These are phyloP conservation scores for Hyphodiscus hymeniophilus DNA, from an alignment of 495 filamentous ascomycete genomes.

Conservation along the genomic window DNA sequence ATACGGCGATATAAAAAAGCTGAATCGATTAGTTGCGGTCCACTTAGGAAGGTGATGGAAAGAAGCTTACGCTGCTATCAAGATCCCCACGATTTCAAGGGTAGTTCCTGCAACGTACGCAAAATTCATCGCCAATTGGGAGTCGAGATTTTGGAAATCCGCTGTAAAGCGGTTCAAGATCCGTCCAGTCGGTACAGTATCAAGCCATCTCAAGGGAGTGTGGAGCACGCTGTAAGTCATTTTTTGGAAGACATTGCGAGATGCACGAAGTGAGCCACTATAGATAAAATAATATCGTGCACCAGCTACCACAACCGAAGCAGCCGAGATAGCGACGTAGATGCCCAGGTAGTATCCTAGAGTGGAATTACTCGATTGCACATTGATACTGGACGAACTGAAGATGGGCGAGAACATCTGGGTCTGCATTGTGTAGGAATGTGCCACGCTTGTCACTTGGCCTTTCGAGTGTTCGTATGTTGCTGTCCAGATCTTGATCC, in stretches of 20 bases:
- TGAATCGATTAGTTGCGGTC: not conserved
- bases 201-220: slow-evolving; percentile 50
- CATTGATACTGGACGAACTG: not conserved
- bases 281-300: slow-evolving; percentile 10
- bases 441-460: slow-evolving; percentile 7
- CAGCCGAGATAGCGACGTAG: slow-evolving; percentile 54
- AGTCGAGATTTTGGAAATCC: slow-evolving; percentile 50
- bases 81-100: slow-evolving; percentile 31
- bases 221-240: slow-evolving; percentile 43
- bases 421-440: slow-evolving; percentile 5
- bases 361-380: slow-evolving; percentile 9
- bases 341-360: slow-evolving; percentile 57
- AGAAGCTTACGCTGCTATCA: slow-evolving; percentile 25
- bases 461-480: slow-evolving; percentile 21
- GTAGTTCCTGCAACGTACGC: slow-evolving; percentile 31
- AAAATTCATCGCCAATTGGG: slow-evolving; percentile 35
- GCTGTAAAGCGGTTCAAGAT: slow-evolving; percentile 56
- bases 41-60: not conserved
- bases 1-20: slow-evolving; percentile 34
- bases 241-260: slow-evolving; percentile 43
- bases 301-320: slow-evolving; percentile 11
- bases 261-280: slow-evolving; percentile 34
- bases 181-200: slow-evolving; percentile 52
- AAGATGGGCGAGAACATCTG: slow-evolving; percentile 2
- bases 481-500: slow-evolving; percentile 24